phyloP scores from a whole-genome alignment of 495 filamentous ascomycete species.

The Neurospora sp. region DNA sequence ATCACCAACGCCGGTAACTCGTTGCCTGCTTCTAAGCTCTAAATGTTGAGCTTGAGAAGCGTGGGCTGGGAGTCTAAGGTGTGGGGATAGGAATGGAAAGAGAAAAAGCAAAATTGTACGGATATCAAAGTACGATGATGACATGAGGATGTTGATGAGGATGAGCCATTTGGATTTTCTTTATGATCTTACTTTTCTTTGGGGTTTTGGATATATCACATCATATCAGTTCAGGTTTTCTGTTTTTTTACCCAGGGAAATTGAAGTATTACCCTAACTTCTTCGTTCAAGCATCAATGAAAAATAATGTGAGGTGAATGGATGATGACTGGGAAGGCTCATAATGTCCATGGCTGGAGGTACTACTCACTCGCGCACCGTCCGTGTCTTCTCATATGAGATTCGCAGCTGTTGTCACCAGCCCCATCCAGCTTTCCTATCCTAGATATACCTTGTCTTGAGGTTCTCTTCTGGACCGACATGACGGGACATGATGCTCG shows the following conservation, averaged over 20 bases:
- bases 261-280: not conserved
- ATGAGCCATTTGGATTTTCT: not conserved
- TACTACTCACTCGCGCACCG: not conserved
- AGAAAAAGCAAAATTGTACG: not conserved
- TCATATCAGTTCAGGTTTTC: not conserved
- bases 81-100: not conserved
- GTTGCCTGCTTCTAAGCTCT: slow-evolving; percentile 69
- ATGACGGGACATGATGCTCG: not conserved
- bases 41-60: slow-evolving; percentile 11
- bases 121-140: not conserved
- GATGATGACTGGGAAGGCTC: not conserved
- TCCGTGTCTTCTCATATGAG: not conserved
- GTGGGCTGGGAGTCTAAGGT: not conserved
- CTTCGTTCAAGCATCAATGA: not conserved
- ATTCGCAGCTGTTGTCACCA: not conserved
- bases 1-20: slow-evolving; percentile 74
- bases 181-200: not conserved
- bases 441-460: not conserved
- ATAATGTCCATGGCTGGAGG: not conserved
- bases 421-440: not conserved
- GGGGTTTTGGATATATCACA: not conserved
- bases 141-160: not conserved
- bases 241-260: not conserved
- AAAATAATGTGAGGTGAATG: not conserved
- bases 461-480: not conserved